Conservation (phyloP, 2,329 filamentous ascomycete genomes). For the Neofusicoccum parvum region DNA sequence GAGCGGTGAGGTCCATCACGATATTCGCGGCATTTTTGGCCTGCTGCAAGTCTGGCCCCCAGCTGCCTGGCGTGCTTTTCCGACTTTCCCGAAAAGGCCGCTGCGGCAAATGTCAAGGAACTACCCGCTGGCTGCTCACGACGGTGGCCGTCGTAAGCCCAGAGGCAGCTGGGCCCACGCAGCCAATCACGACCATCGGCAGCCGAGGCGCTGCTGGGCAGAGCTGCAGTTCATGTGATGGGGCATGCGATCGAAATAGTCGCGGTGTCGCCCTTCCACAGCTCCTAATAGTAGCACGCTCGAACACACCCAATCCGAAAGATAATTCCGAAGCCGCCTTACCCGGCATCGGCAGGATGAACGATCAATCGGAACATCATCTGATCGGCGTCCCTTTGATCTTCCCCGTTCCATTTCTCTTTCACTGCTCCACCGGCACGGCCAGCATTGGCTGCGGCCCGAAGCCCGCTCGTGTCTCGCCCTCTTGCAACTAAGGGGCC, state of each 20-base stretch:
- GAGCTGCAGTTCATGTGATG: not conserved
- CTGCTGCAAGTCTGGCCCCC: constrained; percentile 5
- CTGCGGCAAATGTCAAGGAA: constrained; percentile 11
- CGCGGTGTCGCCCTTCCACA: not conserved
- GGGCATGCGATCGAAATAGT: not conserved
- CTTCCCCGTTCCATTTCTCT: constrained; percentile 5
- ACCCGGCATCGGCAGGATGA: constrained; percentile 11
- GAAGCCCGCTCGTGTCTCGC: constrained; percentile 15
- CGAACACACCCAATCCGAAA: not conserved
- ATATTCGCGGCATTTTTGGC: constrained; percentile 17
- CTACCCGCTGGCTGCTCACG: constrained; percentile 1
- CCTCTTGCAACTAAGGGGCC: not conserved
- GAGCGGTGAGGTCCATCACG: constrained; percentile 18
- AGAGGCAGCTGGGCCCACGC: not conserved
- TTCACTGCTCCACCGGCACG: constrained; percentile 2
- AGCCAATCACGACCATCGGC: not conserved
- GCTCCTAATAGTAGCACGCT: not conserved
- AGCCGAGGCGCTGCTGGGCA: not conserved
- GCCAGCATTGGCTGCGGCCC: constrained; percentile 7
- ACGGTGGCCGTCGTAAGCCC: not conserved
- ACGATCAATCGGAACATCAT: constrained; percentile 18
- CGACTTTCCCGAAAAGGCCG: constrained; percentile 16
- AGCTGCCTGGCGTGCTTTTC: not conserved
- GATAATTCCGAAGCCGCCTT: constrained; percentile 14
- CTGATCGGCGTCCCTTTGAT: constrained; percentile 19